Evolutionary conservation across 2,329 filamentous ascomycete genomes (phyloP).

Genomic region (Pestalotiopsis sp.): DNA sequence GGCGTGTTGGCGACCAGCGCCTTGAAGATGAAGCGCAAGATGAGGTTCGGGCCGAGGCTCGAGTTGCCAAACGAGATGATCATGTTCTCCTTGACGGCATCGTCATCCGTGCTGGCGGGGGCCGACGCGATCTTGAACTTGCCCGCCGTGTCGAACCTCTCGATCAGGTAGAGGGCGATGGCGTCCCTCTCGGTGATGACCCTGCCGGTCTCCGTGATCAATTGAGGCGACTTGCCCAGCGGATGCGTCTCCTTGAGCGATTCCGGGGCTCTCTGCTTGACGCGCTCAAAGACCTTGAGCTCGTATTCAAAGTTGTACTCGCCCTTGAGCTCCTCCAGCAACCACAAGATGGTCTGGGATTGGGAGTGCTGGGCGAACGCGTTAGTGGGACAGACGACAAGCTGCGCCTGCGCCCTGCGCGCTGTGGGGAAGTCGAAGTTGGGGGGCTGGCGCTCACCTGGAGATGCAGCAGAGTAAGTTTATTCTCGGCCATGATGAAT

Average conservation of each 20-base stretch:
- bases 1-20: constrained; percentile 15
- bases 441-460: neutral
- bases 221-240: constrained; percentile 22
- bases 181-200: constrained; percentile 21
- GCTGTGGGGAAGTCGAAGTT: neutral
- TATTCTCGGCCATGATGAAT: neutral
- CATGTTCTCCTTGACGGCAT: constrained; percentile 20
- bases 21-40: constrained; percentile 16
- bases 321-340: constrained; percentile 23
- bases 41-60: constrained; percentile 14
- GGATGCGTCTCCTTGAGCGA: constrained; percentile 19
- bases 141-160: constrained; percentile 17
- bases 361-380: constrained; percentile 19
- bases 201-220: constrained; percentile 20
- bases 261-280: constrained; percentile 13
- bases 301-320: constrained; percentile 17
- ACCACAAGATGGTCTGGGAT: constrained; percentile 22
- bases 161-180: constrained; percentile 22
- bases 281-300: constrained; percentile 18
- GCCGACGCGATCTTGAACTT: constrained; percentile 16
- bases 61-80: constrained; percentile 21
- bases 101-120: constrained; percentile 1
- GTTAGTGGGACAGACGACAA: neutral
- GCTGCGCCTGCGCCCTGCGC: neutral
- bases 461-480: neutral